A percentile compares a stretch with the other conserved stretches of the same genome.
Evolutionary conservation across 371 early-diverging fungal genomes (phyloP).

Genomic region (Chytridium lagenaria): DNA sequence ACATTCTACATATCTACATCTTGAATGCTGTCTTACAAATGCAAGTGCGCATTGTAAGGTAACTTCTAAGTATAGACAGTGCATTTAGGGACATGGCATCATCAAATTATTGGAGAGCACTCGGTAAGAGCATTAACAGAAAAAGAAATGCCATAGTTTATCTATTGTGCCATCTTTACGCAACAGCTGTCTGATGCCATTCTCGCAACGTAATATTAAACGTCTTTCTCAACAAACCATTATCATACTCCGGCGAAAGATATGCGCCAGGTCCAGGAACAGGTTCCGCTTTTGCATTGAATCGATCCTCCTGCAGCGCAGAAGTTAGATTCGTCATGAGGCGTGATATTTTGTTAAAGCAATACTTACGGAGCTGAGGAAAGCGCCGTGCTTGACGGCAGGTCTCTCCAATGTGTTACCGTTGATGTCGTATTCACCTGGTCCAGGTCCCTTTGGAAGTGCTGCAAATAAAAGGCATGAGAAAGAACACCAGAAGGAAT

Average conservation of each 20-base stretch:
- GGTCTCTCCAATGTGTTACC: slow-evolving; percentile 26
- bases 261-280: slow-evolving; percentile 55
- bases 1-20: too few relatives aligned
- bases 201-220: slow-evolving; percentile 55
- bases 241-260: slow-evolving; percentile 39
- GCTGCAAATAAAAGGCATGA: slow-evolving; percentile 13
- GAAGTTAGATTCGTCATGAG: background rate
- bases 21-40: too few relatives aligned
- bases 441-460: slow-evolving; percentile 50
- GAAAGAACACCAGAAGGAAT: background rate
- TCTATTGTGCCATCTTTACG: too few relatives aligned
- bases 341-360: background rate
- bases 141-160: too few relatives aligned
- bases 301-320: slow-evolving; percentile 41
- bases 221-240: slow-evolving; percentile 48
- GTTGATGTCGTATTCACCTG: slow-evolving; percentile 49
- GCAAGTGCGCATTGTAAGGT: too few relatives aligned
- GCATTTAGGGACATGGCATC: too few relatives aligned
- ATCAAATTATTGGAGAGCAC: too few relatives aligned
- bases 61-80: too few relatives aligned
- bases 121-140: too few relatives aligned
- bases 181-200: too few relatives aligned
- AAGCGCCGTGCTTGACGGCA: slow-evolving; percentile 31
- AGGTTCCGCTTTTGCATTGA: slow-evolving; percentile 30
- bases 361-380: slow-evolving; percentile 46